Conservation (phyloP, 2,329 filamentous ascomycete genomes). For the Ceratocystis alfenasii region DNA sequence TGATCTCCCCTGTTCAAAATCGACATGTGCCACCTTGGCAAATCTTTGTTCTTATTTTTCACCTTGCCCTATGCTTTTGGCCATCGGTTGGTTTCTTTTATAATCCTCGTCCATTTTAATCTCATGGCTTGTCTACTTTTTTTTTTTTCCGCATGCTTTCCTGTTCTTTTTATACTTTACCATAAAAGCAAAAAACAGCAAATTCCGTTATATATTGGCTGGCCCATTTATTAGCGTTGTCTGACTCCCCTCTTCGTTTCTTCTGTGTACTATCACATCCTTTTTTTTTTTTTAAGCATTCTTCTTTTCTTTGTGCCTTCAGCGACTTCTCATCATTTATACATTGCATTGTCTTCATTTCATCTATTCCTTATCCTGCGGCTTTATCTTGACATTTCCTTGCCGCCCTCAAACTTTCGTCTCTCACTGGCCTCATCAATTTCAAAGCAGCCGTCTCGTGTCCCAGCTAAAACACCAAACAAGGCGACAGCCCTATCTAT, state of each 20-base stretch:
- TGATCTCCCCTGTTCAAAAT: conserved; percentile 6
- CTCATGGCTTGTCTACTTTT: neutral
- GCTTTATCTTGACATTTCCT: too few species aligned
- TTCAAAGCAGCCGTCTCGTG: neutral
- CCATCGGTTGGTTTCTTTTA: neutral
- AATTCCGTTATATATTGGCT: conserved; percentile 10
- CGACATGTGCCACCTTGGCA: conserved; percentile 5
- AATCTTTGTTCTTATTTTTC: conserved; percentile 15
- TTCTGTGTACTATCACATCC: neutral
- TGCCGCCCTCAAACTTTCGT: neutral
- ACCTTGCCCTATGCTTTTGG: neutral
- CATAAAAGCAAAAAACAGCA: neutral
- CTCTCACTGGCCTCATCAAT: neutral
- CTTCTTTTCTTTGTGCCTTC: conserved; percentile 3
- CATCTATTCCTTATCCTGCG: neutral
- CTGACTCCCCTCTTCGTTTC: neutral
- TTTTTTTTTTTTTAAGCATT: neutral
- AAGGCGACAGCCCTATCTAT: neutral
- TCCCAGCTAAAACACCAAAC: neutral
- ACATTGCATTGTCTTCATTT: neutral
- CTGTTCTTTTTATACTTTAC: conserved; percentile 14
- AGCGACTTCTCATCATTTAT: neutral
- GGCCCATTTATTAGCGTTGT: conserved; percentile 10
- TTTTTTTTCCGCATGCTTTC: neutral
- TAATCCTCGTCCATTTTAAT: conserved; percentile 6